Evolutionary conservation across 495 filamentous ascomycete species (phyloP), one percentile per base, ranked within the genome.

Genomic region (Penicillium salamii): DNA sequence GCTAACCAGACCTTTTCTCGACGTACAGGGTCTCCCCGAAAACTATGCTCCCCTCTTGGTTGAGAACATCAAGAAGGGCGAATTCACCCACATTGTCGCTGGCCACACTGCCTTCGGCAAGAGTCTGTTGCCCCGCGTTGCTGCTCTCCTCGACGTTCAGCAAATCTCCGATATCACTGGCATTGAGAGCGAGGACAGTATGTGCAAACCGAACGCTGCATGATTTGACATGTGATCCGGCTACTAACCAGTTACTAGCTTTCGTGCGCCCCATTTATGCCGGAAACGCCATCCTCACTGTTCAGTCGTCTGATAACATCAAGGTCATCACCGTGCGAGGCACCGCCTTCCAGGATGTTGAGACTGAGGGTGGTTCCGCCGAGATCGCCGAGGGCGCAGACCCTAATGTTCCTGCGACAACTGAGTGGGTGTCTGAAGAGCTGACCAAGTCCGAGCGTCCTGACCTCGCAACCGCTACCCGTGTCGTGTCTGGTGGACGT

Each of bases 261-360:
- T 98, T 97, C 64, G 88, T 97, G 34, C 89, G 93, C 26, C 91
- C 95, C 35, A 96, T 98, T 62, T 98, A 98, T 62, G 93, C 93
- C 43, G 93, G 93, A 34, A 98, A 98, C 65, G 95, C 90, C 41
- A 93, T 98, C 58, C 83, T 95, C 12, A 98, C 95, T n/a, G 90
- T 97, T 24, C 88, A 97, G 66, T 95, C 90, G 6, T 80, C 80
- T 47, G 95, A 98, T 62, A 59, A 75, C 3, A 84, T 89, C 69
- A 98, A 97, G 71, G 67, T 96, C 33, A 80, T 97, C 56, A 98
- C 93, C 26, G 86, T 97, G 46, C 84, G 93, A 56, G 90, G 91
- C 39, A 97, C 93, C 14, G 87, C 95, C 7, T 98, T 98, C 76
- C 72, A 75, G 45, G 67, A 68, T 48, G 60, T 68, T 45, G 69